These are phyloP conservation scores for Aspergillus brasiliensis DNA, from an alignment of 2,329 filamentous ascomycete species.

Conservation along the genomic window DNA sequence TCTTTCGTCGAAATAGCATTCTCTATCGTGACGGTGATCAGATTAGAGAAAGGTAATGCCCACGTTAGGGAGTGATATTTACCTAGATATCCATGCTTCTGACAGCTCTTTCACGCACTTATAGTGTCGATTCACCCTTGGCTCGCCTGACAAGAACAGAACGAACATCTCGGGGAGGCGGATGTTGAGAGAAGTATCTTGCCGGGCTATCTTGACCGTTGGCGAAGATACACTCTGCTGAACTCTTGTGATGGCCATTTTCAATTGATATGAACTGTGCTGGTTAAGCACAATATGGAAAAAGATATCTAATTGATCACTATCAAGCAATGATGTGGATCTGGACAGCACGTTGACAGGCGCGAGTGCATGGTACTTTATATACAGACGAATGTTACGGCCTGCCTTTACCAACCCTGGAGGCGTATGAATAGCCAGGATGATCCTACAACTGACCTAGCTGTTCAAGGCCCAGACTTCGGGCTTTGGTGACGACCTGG, in stretches of 20 bases:
- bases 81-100: constrained; percentile 28
- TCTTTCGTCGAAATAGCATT: constrained; percentile 19
- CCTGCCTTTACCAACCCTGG: not conserved
- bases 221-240: constrained; percentile 4
- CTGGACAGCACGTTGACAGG: not conserved
- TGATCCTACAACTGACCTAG: not conserved
- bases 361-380: not conserved
- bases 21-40: constrained; percentile 6
- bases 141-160: constrained; percentile 29
- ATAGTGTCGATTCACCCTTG: constrained; percentile 27
- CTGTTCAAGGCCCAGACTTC: not conserved
- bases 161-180: constrained; percentile 32
- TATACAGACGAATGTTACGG: not conserved
- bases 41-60: not conserved
- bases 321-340: not conserved
- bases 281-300: not conserved
- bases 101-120: constrained; percentile 24
- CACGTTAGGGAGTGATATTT: not conserved
- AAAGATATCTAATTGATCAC: no score
- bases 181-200: constrained; percentile 8
- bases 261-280: not conserved
- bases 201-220: not conserved
- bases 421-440: not conserved
- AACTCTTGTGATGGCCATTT: constrained; percentile 3
- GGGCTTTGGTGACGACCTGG: not conserved